Evolutionary conservation across 257 asterid genomes (phyloP).

Genomic region (Leptodermis oblonga): DNA sequence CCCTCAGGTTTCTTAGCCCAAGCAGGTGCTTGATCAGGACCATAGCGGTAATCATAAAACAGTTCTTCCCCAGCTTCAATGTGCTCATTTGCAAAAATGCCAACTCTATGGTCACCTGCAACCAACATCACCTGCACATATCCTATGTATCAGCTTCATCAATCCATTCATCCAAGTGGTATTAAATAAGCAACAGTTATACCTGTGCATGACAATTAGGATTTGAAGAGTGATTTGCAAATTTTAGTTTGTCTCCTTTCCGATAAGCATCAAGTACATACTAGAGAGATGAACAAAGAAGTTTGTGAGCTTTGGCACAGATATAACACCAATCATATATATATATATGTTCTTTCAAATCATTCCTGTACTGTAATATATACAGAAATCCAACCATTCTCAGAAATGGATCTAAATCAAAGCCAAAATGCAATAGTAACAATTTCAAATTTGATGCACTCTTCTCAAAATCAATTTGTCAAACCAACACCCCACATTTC

Average conservation of each 20-base stretch:
- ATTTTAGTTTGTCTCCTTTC: constrained; percentile 94
- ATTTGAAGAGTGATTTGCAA: constrained; percentile 89
- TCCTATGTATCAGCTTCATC: constrained; percentile 10
- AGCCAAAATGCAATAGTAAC: neutral
- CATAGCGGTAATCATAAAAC: constrained; percentile 88
- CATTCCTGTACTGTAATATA: neutral
- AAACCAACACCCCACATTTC: neutral
- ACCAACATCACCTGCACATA: constrained; percentile 70
- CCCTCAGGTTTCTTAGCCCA: constrained; percentile 85
- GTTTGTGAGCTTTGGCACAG: neutral
- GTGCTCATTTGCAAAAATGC: constrained; percentile 82
- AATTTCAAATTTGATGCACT: too few relatives aligned
- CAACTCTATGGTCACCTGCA: constrained; percentile 99
- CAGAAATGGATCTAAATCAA: neutral
- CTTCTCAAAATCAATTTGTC: neutral
- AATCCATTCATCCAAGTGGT: neutral
- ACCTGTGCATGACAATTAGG: constrained; percentile 97
- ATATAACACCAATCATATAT: neutral
- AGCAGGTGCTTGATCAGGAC: constrained; percentile 85
- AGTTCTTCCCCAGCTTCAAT: constrained; percentile 84
- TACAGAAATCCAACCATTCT: neutral
- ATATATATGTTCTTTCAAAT: neutral
- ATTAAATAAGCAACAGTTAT: constrained; percentile 19
- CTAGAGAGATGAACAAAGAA: constrained; percentile 38
- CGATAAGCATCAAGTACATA: constrained; percentile 93